phyloP scores from a whole-genome alignment of 805 yeast genomes.

The Zygosaccharomyces rouxii region DNA sequence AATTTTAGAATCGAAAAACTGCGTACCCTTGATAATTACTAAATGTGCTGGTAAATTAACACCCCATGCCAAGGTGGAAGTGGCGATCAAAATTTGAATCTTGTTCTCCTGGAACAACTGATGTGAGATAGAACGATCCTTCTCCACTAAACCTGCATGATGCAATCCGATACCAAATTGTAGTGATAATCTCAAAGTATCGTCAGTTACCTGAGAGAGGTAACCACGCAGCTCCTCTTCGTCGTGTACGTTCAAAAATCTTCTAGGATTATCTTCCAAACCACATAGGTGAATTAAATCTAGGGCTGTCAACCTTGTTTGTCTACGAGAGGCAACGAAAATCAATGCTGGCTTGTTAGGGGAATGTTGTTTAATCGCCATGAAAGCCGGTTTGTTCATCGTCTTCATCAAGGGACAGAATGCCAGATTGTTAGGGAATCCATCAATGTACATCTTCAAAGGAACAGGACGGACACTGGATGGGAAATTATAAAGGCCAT shows the following conservation, averaged over 20 bases:
- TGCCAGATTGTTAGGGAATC: constrained; percentile 75
- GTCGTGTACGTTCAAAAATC: constrained; percentile 68
- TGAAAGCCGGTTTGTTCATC: constrained; percentile 72
- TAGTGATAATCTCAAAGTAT: constrained; percentile 69
- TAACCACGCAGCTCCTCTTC: constrained; percentile 73
- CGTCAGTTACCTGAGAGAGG: constrained; percentile 86
- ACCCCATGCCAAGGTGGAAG: constrained; percentile 99
- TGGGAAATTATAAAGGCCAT: constrained; percentile 93
- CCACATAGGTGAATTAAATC: constrained; percentile 69
- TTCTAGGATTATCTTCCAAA: constrained; percentile 48
- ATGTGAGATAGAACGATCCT: constrained; percentile 86
- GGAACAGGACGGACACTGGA: constrained; percentile 94
- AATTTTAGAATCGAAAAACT: constrained; percentile 85
- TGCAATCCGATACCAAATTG: constrained; percentile 85
- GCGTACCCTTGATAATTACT: constrained; percentile 96
- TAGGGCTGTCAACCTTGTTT: constrained; percentile 80
- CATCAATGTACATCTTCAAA: constrained; percentile 78
- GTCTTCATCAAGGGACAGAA: constrained; percentile 74
- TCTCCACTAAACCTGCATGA: constrained; percentile 92
- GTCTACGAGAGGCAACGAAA: constrained; percentile 93
- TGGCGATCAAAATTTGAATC: constrained; percentile 85
- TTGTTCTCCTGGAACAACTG: constrained; percentile 78
- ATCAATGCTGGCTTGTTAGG: constrained; percentile 93
- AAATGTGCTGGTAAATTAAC: constrained; percentile 97
- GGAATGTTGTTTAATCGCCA: constrained; percentile 89